Base-by-base conservation (phyloP, 164 flowering plant genomes). In the Macadamia tetraphylla region DNA sequence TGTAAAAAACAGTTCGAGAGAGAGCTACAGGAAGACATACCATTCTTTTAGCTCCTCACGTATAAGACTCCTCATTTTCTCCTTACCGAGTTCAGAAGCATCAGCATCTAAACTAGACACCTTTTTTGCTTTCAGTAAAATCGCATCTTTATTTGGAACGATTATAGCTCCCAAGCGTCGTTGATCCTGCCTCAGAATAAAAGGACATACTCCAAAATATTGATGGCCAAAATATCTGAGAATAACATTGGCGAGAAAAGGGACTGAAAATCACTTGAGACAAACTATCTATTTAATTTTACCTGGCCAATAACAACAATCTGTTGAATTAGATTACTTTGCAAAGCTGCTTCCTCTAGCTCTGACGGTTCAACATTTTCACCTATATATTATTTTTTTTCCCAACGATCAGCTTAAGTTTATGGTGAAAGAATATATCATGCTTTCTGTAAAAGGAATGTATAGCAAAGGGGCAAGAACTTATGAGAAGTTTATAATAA, bases 241-340 rank as follows among this genome's bases (percentile, higher is more conserved):
- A 14, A 53, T 3, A 10, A 53, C 67, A 32, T 53, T 49, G 3
- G 9, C 2, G 57, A 53, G 15, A 53, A 53, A 17, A 53, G 15
- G 13, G 57, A 53, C 14, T 0, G 1, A 53, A 14, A 53, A 53
- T 53, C 40, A 49, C 49, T 6, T 43, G 17, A 61, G 29, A 8
- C 17, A 23, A 1, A 70, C 14, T 40, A 29, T 35, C 3, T 51
- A 13, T 64, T 9, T 3, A 62, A 13, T 17, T 23, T 58, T 70
- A 89, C 98, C 97, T 94, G 98, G 78, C 98, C 98, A 74, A 94
- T 76, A 73, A 94, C 96, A 49, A 94, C 90, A 67, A 94, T 88
- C 74, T 94, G 98, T 52, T 86, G 92, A 71, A 94, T 88, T 9
- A 91, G 78, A 62, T 67, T 77, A 78, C 98, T 94, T 64, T 93